Evolutionary conservation across 2,329 filamentous ascomycete species (phyloP).

Genomic region (Verticillium alfalfae): DNA sequence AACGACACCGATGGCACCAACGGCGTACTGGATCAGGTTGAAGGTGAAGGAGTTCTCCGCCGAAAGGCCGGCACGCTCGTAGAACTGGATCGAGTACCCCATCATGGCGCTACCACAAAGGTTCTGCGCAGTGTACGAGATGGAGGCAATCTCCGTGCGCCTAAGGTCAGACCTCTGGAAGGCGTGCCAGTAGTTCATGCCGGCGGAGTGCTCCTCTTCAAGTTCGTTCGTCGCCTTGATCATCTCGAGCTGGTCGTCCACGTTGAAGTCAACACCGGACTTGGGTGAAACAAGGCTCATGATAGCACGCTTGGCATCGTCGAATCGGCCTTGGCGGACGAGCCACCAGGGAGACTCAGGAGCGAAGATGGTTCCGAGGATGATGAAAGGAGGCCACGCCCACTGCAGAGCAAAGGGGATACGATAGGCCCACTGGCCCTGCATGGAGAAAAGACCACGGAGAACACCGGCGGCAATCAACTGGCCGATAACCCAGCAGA

Average conservation of each 20-base stretch:
- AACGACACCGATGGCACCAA: conserved; percentile 45
- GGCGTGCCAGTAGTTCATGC: conserved; percentile 42
- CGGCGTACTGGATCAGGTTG: conserved; percentile 40
- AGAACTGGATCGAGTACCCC: conserved; percentile 21
- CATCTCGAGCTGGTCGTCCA: conserved; percentile 44
- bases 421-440: conserved; percentile 41
- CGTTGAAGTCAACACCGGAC: conserved; percentile 30
- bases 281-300: conserved; percentile 32
- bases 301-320: conserved; percentile 33
- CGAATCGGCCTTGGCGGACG: conserved; percentile 34
- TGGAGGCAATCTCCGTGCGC: conserved; percentile 46
- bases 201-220: conserved; percentile 35
- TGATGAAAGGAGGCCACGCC: conserved; percentile 43
- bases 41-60: conserved; percentile 36
- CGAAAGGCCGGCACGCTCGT: conserved; percentile 39
- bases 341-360: conserved; percentile 51
- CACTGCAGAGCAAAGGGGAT: conserved; percentile 48
- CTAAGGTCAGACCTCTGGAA: conserved; percentile 46
- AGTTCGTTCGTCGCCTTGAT: conserved; percentile 48
- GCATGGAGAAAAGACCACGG: conserved; percentile 29
- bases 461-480: conserved; percentile 43
- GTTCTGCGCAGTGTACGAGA: conserved; percentile 43
- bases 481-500: conserved; percentile 52
- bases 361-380: conserved; percentile 37
- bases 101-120: conserved; percentile 43